Base-by-base conservation (phyloP, 1,139 yeast species). In the Pichia sp. region DNA sequence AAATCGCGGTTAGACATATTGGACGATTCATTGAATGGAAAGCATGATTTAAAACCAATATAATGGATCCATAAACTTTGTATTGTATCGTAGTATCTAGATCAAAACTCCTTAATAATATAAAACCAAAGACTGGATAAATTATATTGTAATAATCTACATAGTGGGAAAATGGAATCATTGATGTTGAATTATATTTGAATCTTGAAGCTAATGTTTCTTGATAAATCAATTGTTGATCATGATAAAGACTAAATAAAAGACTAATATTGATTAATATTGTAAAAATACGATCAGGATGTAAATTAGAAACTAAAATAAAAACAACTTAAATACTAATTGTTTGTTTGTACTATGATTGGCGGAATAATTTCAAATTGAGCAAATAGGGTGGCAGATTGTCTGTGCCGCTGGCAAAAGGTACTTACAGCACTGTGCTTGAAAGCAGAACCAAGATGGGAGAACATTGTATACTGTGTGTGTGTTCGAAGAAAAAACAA, bases 391-490 rank as follows among this genome's bases (percentile, higher is more conserved):
- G 1, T 5, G 8, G 4, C 11, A 5, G 18, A 34, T n/a, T n/a
- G 7, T 8, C 9, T 8, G 18, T 7, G 5, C 11, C 28, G 11
- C 10, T 18, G 8, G 28, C 18, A 11, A 29, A 22, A 25, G 19
- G 47, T 58, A 64, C 68, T 54, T 65, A 65, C 68, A 60, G 68
- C 66, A 60, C 62, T 62, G 57, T 65, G 67, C 64, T 64, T 64
- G 54, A 66, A 56, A 52, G 67, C 65, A 55, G 67, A 60, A 55
- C 68, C 63, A 57, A 67, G 59, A 57, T 62, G 69, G 48, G 69
- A 62, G 57, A 65, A 66, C 70, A 67, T 67, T 48, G 58, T 50
- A 42, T 44, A 45, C 47, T 50, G 55, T 39, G 44, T 41, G 46
- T 36, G 45, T 47, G 45, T 36, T n/a, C 5, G 10, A 27, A 36